A percentile compares a stretch with the other conserved stretches of the same genome.
Conservation (phyloP, 768 basidiomycete genomes). For the Glaciozyma martinii region DNA sequence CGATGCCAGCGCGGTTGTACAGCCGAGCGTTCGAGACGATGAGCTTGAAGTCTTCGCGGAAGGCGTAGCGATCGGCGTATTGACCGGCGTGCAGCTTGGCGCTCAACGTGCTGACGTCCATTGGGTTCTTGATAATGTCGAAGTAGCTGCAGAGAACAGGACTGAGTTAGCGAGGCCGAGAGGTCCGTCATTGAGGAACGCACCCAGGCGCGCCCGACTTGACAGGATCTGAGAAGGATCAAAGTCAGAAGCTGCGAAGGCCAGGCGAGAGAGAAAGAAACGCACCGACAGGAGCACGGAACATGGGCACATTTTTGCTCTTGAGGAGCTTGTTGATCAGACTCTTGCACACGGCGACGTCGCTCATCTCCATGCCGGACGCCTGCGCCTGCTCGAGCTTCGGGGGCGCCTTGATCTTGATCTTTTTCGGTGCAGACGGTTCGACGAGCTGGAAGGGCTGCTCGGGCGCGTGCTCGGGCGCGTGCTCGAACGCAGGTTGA, state of each 20-base stretch:
- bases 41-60: slow-evolving; percentile 75
- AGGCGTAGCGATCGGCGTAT: slow-evolving; percentile 73
- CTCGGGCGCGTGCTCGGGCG: slow-evolving; percentile 3
- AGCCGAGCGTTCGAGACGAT: slow-evolving; percentile 79
- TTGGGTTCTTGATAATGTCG: slow-evolving; percentile 78
- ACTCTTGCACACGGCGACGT: slow-evolving; percentile 31
- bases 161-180: not conserved
- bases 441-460: not conserved
- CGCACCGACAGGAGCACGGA: slow-evolving; percentile 65
- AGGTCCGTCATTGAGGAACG: not conserved
- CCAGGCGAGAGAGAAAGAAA: not conserved
- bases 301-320: slow-evolving; percentile 64
- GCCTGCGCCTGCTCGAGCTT: slow-evolving; percentile 24
- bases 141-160: slow-evolving; percentile 57
- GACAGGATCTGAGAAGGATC: slow-evolving; percentile 15
- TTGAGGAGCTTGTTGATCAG: slow-evolving; percentile 62
- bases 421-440: slow-evolving; percentile 16
- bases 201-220: slow-evolving; percentile 28
- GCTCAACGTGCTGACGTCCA: slow-evolving; percentile 84
- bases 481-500: not conserved
- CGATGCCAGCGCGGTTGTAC: slow-evolving; percentile 67
- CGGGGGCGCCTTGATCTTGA: slow-evolving; percentile 18
- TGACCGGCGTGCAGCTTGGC: slow-evolving; percentile 77
- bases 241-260: not conserved
- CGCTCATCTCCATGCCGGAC: slow-evolving; percentile 29